Evolutionary conservation across 1,284 basidiomycete genomes (phyloP), one percentile per base, ranked within the genome.

Genomic region (Pseudozyma tsukubaensis): DNA sequence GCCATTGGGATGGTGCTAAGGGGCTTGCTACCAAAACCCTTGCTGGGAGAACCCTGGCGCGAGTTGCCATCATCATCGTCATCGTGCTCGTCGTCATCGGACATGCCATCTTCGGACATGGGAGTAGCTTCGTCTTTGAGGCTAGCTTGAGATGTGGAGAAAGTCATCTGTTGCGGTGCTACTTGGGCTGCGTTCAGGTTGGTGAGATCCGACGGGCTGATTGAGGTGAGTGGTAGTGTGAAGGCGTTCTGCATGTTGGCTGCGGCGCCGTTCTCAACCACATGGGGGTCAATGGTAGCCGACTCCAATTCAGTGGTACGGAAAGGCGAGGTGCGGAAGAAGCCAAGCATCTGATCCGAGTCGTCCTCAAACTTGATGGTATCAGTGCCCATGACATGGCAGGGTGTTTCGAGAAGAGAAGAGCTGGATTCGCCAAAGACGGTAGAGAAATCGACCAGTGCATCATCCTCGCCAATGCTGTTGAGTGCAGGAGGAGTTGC

Each of bases 71-170:
- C 37, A 13, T 55, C 53, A 4, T 55, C 43, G n/a, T 48, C 44
- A 10, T 54, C 65, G 9, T 70, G 47, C 4, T 70, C 68, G 16
- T 77, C 72, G 1, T 68, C 56, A 21, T 78, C 76, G 43, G 72
- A 70, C 53, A 61, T 58, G 37, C 54, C 73, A 11, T 76, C 66
- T 47, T 78, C 78, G 0, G 62, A 70, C 72, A 74, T 74, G 62
- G 72, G 66, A 7, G 67, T 37, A 14, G 51, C 59, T 4, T 54
- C 48, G 42, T 61, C 55, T 44, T 58, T 60, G 56, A 51, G 29
- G 24, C 29, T 36, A 9, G 50, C 12, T 4, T 50, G 44, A 19
- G 58, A 42, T 0, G 52, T 32, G 44, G 61, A 42, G n/a, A 50
- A 32, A 7, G 53, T 43, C 56, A 68, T 45, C 13, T 36, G 47